Conservation (phyloP, 2,329 filamentous ascomycete genomes). For the Apiospora malaysiana region DNA sequence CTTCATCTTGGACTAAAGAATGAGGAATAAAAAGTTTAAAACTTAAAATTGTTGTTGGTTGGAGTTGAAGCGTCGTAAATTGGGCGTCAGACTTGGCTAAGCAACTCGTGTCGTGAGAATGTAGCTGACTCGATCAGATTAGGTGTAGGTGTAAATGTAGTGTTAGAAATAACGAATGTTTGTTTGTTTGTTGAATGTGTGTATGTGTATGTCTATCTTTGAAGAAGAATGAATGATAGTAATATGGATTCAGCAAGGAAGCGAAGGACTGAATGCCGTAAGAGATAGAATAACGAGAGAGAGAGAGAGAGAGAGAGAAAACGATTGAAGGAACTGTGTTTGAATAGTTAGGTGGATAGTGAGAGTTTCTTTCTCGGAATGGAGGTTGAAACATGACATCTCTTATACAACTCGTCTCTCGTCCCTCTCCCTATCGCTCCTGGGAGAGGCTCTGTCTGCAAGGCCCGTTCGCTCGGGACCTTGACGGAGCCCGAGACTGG, state of each 20-base stretch:
- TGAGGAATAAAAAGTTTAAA: neutral
- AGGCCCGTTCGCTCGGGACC: neutral
- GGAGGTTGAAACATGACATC: neutral
- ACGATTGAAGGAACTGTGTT: neutral
- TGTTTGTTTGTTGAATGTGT: neutral
- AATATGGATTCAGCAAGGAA: neutral
- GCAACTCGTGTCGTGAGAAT: neutral
- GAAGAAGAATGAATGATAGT: conserved; percentile 9
- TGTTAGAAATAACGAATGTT: neutral
- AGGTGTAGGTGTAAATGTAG: neutral
- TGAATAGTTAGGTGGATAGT: conserved; percentile 1
- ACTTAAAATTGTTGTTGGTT: neutral
- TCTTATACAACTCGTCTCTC: neutral
- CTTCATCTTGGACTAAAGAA: conserved; percentile 15
- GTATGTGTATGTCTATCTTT: neutral
- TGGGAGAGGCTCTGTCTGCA: neutral
- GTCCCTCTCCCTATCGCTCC: neutral
- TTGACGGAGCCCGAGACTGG: neutral
- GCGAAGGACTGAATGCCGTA: conserved; percentile 1
- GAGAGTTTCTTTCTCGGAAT: neutral
- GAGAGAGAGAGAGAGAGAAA: too few species aligned
- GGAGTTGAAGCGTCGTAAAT: neutral
- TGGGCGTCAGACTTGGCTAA: neutral
- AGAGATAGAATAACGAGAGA: neutral
- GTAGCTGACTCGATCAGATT: conserved; percentile 19